Evolutionary conservation across 345 rosid species (phyloP), one percentile per base, ranked within the genome.

Genomic region (Sisymbrium irio): DNA sequence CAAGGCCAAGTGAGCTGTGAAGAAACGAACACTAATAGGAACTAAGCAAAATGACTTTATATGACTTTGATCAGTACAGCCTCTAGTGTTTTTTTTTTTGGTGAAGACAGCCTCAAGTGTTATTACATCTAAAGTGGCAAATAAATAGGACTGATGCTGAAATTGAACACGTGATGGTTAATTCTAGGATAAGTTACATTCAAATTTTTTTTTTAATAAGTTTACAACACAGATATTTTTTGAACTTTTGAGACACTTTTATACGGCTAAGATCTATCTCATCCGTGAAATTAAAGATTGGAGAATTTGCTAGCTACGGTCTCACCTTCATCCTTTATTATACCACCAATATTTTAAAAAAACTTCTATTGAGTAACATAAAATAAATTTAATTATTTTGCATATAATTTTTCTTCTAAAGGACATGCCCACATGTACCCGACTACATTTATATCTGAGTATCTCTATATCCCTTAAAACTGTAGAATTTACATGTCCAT

Each of bases 71-170:
- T 1, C 1, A n/a, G n/a, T n/a, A n/a, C n/a, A n/a, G n/a, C n/a
- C n/a, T n/a, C n/a, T n/a, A 5, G 51, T 54, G 51, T 6, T 11
- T n/a, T n/a, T n/a, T n/a, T n/a, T n/a, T n/a, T n/a, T n/a, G n/a
- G n/a, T 28, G 10, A 6, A 46, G 13, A 44, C 17, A 25, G 17
- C 41, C 3, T 13, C 30, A 5, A 5, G 51, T 54, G 51, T 6
- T 11, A 30, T 6, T 11, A 30, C 44, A 27, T 10, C 37, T 61
- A 28, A 50, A 39, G 62, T 62, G 76, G 62, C 69, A 13, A 71
- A 62, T 69, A 72, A 63, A 73, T 35, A 63, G 17, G 64, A 72
- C 56, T 35, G 6, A 64, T 33, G 56, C 36, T 44, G 57, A 45
- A 65, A 65, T 45, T 9, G n/a, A 65, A 57, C 41, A 51, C 35